phyloP scores from a whole-genome alignment of 768 basidiomycete species.

The Thelephora aurantiotincta region DNA sequence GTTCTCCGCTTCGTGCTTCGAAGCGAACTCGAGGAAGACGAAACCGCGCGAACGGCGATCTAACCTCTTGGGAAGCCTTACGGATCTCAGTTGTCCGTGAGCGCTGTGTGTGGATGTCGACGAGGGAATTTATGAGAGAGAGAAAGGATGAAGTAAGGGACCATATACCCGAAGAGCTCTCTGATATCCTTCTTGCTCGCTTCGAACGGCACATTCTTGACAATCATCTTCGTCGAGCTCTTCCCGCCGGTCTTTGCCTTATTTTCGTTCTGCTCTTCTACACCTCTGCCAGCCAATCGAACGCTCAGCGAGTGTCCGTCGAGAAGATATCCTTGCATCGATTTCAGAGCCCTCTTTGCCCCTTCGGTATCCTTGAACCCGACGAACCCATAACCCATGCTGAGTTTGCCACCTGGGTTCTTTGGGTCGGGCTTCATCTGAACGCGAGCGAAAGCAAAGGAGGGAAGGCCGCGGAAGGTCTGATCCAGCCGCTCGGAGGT shows the following conservation, averaged over 20 bases:
- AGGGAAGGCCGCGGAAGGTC: conserved; percentile 61
- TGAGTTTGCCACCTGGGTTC: conserved; percentile 41
- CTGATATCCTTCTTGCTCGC: conserved; percentile 86
- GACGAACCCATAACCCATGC: conserved; percentile 95
- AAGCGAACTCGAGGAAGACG: conserved; percentile 90
- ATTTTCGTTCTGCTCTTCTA: conserved; percentile 35
- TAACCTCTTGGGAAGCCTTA: conserved; percentile 86
- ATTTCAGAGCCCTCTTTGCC: conserved; percentile 61
- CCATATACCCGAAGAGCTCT: conserved; percentile 71
- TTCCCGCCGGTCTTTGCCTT: conserved; percentile 33
- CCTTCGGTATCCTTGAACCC: conserved; percentile 70
- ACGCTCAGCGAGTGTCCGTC: conserved; percentile 81
- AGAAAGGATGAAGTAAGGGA: neutral
- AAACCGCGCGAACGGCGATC: conserved; percentile 84
- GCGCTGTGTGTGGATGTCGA: conserved; percentile 30
- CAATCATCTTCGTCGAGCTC: conserved; percentile 80
- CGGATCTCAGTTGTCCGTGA: conserved; percentile 88
- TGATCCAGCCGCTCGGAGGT: conserved; percentile 56
- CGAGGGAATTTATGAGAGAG: conserved; percentile 1
- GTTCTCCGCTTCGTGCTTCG: conserved; percentile 79
- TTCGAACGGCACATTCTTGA: conserved; percentile 98
- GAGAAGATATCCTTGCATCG: conserved; percentile 68
- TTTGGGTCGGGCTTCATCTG: conserved; percentile 88
- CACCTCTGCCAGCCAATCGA: conserved; percentile 76
- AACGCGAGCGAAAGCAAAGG: conserved; percentile 76